phyloP scores from a whole-genome alignment of 306 rosid species.

The Sicyos baderoa region DNA sequence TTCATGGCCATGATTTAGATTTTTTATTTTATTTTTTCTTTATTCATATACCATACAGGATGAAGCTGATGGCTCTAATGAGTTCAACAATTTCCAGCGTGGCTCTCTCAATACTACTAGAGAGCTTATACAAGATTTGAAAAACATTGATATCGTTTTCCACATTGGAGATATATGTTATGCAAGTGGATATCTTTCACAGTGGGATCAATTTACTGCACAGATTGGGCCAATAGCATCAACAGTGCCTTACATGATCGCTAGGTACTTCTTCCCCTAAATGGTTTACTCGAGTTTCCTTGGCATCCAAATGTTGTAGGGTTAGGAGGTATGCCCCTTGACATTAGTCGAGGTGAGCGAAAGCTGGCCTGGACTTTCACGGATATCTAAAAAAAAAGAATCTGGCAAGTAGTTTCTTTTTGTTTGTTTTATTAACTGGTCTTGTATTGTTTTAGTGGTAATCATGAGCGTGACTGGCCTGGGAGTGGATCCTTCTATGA shows the following conservation, averaged over 20 bases:
- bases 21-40: constrained; percentile 12
- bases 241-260: constrained; percentile 81
- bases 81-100: constrained; percentile 71
- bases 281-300: neutral
- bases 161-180: constrained; percentile 88
- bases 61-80: constrained; percentile 95
- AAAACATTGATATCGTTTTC: constrained; percentile 70
- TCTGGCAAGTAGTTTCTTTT: constrained; percentile 13
- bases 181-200: constrained; percentile 88
- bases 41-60: constrained; percentile 46
- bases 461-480: constrained; percentile 99
- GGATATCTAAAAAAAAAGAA: too few species aligned
- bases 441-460: constrained; percentile 49
- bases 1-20: neutral
- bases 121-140: constrained; percentile 60
- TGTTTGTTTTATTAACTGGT: constrained; percentile 26
- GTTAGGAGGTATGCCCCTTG: too few species aligned
- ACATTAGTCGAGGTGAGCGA: too few species aligned
- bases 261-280: constrained; percentile 42
- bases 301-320: too few species aligned
- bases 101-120: constrained; percentile 78
- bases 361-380: too few species aligned
- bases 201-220: constrained; percentile 94
- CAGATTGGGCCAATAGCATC: constrained; percentile 93
- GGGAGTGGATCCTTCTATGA: constrained; percentile 71